Conservation (phyloP, 2,329 filamentous ascomycete species). For the Aspergillus fumigatus region DNA sequence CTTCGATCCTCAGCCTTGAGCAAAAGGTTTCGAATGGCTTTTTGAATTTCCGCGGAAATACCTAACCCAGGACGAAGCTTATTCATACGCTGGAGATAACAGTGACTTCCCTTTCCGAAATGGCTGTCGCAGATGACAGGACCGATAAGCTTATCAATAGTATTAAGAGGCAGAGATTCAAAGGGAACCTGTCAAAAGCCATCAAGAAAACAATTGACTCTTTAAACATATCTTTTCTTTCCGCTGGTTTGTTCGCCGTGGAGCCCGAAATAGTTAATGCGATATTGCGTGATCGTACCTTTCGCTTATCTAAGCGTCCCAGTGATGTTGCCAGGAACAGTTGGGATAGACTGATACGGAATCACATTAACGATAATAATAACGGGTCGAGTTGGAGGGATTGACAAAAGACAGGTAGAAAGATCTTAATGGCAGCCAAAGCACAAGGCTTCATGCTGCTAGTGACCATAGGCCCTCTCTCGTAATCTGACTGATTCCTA, state of each 20-base stretch:
- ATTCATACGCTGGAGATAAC: conserved; percentile 13
- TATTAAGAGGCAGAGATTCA: conserved; percentile 7
- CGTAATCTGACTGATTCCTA: background rate
- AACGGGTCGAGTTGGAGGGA: background rate
- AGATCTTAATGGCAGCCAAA: background rate
- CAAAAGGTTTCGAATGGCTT: background rate
- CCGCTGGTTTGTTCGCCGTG: background rate
- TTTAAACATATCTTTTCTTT: conserved; percentile 23
- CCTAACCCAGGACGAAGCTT: conserved; percentile 5
- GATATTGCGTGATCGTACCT: conserved; percentile 27
- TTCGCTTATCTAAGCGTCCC: conserved; percentile 18
- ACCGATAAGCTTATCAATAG: conserved; percentile 16
- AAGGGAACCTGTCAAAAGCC: background rate
- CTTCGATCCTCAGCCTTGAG: background rate
- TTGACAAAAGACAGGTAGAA: background rate
- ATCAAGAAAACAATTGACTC: background rate
- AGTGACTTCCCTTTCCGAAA: conserved; percentile 4
- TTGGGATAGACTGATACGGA: background rate
- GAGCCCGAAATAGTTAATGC: conserved; percentile 25
- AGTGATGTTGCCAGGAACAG: background rate
- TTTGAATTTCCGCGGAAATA: conserved; percentile 19
- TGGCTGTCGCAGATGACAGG: conserved; percentile 3
- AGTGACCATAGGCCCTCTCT: background rate
- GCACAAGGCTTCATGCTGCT: background rate
- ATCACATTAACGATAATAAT: background rate